A percentile compares a stretch with the other conserved stretches of the same genome.
phyloP scores from a whole-genome alignment of 148 eudicot species.

The Rhododendron ferrugineum region DNA sequence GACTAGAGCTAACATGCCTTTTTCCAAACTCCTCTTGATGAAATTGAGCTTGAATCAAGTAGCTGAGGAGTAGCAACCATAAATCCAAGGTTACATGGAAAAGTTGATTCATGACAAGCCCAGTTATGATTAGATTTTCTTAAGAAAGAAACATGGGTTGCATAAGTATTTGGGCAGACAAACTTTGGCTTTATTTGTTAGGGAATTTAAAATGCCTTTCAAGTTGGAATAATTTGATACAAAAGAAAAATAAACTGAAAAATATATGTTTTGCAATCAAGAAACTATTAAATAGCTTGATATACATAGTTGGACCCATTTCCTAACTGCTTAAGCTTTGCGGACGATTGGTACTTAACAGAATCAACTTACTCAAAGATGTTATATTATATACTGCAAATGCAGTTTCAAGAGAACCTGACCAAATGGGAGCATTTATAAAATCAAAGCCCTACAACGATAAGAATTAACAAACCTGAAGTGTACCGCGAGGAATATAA shows the following conservation, averaged over 20 bases:
- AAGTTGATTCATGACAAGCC: not conserved
- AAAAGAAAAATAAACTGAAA: not conserved
- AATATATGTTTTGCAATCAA: not conserved
- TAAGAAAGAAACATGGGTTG: not conserved
- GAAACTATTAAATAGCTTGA: not conserved
- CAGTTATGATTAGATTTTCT: not conserved
- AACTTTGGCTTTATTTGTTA: not conserved
- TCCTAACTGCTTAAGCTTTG: too few species aligned
- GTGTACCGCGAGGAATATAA: constrained; percentile 93
- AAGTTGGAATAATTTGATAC: not conserved
- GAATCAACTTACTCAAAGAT: not conserved
- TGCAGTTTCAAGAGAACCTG: not conserved
- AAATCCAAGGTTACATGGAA: not conserved
- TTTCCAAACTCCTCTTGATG: not conserved
- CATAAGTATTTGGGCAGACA: not conserved
- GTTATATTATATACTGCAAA: not conserved
- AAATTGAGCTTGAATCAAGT: not conserved
- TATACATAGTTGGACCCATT: too few species aligned
- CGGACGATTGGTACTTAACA: too few species aligned
- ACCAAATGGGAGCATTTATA: not conserved
- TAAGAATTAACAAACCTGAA: constrained; percentile 69
- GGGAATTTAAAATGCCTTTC: not conserved
- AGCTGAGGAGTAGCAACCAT: not conserved
- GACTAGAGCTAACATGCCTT: not conserved
- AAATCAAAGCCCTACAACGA: not conserved